These are phyloP conservation scores for Metschnikowia reukaufii DNA, from an alignment of 805 yeast species.

Conservation along the genomic window DNA sequence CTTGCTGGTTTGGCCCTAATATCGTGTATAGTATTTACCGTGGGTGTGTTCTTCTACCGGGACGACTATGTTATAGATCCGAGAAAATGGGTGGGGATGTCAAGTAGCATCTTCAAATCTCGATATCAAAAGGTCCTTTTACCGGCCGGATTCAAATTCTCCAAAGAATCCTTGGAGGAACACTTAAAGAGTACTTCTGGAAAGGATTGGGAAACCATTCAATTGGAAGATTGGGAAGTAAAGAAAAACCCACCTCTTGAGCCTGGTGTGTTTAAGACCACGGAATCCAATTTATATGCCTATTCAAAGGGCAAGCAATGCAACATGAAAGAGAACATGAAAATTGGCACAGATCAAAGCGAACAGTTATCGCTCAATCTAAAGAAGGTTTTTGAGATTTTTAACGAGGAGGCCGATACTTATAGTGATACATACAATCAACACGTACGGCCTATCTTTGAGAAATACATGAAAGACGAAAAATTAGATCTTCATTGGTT, in stretches of 20 bases:
- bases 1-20: background rate
- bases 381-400: constrained; percentile 1
- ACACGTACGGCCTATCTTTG: constrained; percentile 8
- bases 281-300: background rate
- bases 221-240: constrained; percentile 4
- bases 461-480: constrained; percentile 2
- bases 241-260: constrained; percentile 4
- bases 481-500: constrained; percentile 18
- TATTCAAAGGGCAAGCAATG: background rate
- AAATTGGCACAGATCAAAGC: constrained; percentile 4
- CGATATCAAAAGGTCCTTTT: constrained; percentile 6
- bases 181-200: constrained; percentile 11
- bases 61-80: background rate
- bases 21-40: background rate
- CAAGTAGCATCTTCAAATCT: background rate
- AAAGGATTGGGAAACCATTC: constrained; percentile 3
- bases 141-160: constrained; percentile 11
- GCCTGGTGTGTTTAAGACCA: constrained; percentile 1
- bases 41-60: background rate
- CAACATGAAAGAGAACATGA: background rate
- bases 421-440: constrained; percentile 12
- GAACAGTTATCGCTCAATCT: constrained; percentile 9
- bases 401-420: constrained; percentile 9
- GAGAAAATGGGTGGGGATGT: background rate
- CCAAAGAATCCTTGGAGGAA: constrained; percentile 1